These are phyloP conservation scores for Microsporum ferrugineum DNA, from an alignment of 2,329 filamentous ascomycete genomes.

Conservation along the genomic window DNA sequence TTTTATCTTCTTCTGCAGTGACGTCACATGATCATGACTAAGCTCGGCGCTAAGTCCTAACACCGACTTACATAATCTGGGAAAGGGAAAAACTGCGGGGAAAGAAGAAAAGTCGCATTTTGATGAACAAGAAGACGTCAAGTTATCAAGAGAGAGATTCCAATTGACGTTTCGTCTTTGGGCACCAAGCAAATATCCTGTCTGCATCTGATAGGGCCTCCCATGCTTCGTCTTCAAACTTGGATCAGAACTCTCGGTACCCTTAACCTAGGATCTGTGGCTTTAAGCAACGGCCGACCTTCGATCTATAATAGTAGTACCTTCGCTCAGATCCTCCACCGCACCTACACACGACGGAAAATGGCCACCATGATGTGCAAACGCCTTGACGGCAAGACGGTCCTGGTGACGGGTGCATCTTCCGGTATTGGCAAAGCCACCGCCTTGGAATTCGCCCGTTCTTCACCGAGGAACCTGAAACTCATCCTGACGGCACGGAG, in stretches of 20 bases:
- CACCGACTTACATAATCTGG: neutral
- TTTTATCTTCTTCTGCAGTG: neutral
- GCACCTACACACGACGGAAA: slow-evolving; percentile 28
- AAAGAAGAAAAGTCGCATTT: neutral
- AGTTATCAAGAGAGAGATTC: neutral
- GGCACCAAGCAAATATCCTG: too few species aligned
- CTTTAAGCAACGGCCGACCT: neutral
- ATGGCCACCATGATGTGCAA: slow-evolving; percentile 62
- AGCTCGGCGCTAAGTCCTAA: neutral
- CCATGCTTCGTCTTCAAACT: slow-evolving; percentile 10
- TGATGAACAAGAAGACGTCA: neutral
- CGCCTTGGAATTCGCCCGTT: slow-evolving; percentile 87
- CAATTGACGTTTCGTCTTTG: neutral
- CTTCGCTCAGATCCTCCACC: slow-evolving; percentile 4
- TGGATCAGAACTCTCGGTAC: slow-evolving; percentile 6
- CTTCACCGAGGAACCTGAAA: slow-evolving; percentile 65
- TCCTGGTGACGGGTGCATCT: slow-evolving; percentile 83
- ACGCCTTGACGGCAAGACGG: slow-evolving; percentile 84
- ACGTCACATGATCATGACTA: neutral
- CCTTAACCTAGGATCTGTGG: neutral
- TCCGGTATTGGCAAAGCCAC: slow-evolving; percentile 69
- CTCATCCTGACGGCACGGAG: slow-evolving; percentile 83
- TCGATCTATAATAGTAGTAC: neutral
- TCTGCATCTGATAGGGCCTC: neutral
- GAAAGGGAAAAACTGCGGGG: neutral